Percentiles rank a stretch among this genome's conserved stretches.
phyloP scores from a whole-genome alignment of 306 rosid species.

The Ochetophila trinervis region DNA sequence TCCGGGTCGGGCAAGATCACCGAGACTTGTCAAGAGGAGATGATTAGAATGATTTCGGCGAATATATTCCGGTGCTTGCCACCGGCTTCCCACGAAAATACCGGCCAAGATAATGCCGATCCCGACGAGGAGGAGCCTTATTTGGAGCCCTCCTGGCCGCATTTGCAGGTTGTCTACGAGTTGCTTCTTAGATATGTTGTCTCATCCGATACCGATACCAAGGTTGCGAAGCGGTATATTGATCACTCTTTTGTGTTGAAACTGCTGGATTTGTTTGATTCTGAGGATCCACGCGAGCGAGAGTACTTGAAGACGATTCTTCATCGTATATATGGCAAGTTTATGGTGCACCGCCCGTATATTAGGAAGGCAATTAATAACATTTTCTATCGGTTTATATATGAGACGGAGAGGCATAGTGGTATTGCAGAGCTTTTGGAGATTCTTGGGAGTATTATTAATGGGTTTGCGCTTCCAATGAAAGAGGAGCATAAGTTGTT shows the following conservation, averaged over 20 bases:
- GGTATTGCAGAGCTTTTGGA: constrained; percentile 95
- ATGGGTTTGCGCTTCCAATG: constrained; percentile 98
- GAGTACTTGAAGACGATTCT: constrained; percentile 94
- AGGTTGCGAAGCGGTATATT: constrained; percentile 82
- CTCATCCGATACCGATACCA: constrained; percentile 88
- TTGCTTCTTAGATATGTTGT: constrained; percentile 83
- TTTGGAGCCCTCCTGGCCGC: constrained; percentile 89
- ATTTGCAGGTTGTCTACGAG: constrained; percentile 90
- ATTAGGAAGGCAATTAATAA: constrained; percentile 91
- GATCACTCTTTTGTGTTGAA: constrained; percentile 91
- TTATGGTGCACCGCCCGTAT: constrained; percentile 99
- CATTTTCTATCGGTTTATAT: constrained; percentile 84
- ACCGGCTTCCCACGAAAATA: constrained; percentile 78
- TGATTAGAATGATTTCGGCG: constrained; percentile 80
- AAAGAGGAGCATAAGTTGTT: constrained; percentile 97
- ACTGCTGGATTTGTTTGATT: constrained; percentile 77
- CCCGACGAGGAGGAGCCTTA: constrained; percentile 89
- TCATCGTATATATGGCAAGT: constrained; percentile 91
- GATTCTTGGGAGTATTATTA: constrained; percentile 94
- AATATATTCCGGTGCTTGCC: constrained; percentile 89
- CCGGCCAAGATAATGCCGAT: constrained; percentile 72
- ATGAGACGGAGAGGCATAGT: constrained; percentile 80
- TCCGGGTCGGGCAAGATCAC: constrained; percentile 86
- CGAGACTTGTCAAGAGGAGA: constrained; percentile 83
- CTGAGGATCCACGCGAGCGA: constrained; percentile 92